Conservation (phyloP, 2,329 filamentous ascomycete genomes). For the Coleophoma crateriformis region DNA sequence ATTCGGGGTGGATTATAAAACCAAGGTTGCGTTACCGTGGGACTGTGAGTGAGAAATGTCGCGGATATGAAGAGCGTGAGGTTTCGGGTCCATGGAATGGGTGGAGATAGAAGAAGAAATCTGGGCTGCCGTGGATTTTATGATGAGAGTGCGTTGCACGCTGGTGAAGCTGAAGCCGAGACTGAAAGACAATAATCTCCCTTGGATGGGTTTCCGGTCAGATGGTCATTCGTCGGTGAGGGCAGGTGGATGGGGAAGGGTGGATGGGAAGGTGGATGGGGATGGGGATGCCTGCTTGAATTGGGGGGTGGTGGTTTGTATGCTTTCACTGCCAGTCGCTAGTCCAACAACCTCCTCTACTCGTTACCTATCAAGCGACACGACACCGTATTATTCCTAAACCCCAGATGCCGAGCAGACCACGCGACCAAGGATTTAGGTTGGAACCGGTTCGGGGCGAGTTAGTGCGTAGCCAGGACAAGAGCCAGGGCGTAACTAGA, state of each 20-base stretch:
- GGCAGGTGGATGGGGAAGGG: no score
- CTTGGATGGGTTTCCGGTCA: background rate
- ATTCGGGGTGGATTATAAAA: background rate
- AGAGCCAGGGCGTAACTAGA: background rate
- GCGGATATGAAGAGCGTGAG: background rate
- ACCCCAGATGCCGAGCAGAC: background rate
- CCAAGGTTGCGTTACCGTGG: background rate
- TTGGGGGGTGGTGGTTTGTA: background rate
- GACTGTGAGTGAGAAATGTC: background rate
- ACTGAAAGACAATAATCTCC: background rate
- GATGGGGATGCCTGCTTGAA: background rate
- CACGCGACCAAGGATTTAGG: constrained; percentile 1
- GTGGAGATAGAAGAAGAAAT: background rate
- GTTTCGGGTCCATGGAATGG: constrained; percentile 9
- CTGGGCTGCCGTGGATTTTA: background rate
- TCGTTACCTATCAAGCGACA: no score
- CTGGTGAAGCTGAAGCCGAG: background rate
- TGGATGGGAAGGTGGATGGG: background rate
- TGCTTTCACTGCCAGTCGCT: no score
- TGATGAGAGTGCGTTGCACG: background rate
- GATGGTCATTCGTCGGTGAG: background rate
- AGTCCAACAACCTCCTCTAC: background rate
- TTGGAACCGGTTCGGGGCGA: constrained; percentile 9
- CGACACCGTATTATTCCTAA: background rate
- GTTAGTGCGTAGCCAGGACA: background rate